Base-by-base conservation (phyloP, 768 basidiomycete genomes). In the Tephrocybe sp. region DNA sequence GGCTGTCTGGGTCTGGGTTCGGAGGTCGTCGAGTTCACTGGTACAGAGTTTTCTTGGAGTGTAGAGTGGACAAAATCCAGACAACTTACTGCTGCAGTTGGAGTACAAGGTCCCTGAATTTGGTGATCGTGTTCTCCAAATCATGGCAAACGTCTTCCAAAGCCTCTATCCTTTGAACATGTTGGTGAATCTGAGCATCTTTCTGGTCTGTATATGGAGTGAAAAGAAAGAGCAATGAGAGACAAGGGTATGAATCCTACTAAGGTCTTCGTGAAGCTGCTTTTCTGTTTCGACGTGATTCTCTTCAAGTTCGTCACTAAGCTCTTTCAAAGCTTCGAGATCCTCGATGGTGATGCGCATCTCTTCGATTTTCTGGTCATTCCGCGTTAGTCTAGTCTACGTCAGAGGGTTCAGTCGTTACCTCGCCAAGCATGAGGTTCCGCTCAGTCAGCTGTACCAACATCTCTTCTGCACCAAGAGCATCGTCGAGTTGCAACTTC, bases 311-410 rank as follows among this genome's bases (percentile, higher is more conserved):
- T 99, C 97, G 53, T 99, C 96, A 48, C 88, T 92, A 40, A 99
- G 86, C 61, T 98, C 97, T 63, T 95, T 91, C 34, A 99, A 80
- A 9, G 94, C 84, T 63, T 99, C 97, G 3, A 98, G 82, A 60
- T 99, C 97, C 65, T 98, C 96, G 47, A 98, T 92, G 0, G 90
- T 91, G 47, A 92, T 86, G 11, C 92, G 82, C 89, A 98, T 95
- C 68, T 98, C 94, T 64, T 98, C 97, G 56, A 98, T 93, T 83
- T 94, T 95, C 91, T 95, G 59, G 4, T 19, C 30, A 26, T 40
- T 21, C 8, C 32, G 13, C n/a, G 21, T 53, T 9, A 60, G 16
- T 30, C 25, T 18, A n/a, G 19, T 38, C 4, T 41, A 41, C 9
- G 39, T 39, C 9, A 36, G 9, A 3, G 32, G 9, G 16, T 16